Evolutionary conservation across 768 basidiomycete species (phyloP).

Genomic region (Amanita polypyramis): DNA sequence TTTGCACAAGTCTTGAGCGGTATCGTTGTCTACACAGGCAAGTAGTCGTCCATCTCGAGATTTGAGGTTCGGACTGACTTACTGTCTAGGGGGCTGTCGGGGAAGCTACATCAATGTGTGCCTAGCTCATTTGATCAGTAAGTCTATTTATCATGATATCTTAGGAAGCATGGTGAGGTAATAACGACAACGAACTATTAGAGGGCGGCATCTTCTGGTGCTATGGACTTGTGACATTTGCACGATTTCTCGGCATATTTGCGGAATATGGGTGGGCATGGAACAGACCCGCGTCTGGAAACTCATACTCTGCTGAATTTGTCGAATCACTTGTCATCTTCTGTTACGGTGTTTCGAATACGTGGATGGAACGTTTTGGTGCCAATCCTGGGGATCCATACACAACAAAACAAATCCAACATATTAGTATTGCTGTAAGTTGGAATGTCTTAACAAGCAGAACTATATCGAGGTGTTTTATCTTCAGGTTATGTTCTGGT

Average conservation of each 20-base stretch:
- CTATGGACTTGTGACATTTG: conserved; percentile 82
- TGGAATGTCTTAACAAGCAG: background rate
- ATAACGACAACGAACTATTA: conserved; percentile 21
- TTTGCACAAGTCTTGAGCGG: conserved; percentile 60
- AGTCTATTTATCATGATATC: conserved; percentile 17
- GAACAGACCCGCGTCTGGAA: conserved; percentile 57
- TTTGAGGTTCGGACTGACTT: background rate
- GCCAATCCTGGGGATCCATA: conserved; percentile 71
- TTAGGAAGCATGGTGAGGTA: conserved; percentile 5
- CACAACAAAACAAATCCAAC: conserved; percentile 87
- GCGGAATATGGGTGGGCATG: conserved; percentile 90
- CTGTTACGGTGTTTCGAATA: conserved; percentile 81
- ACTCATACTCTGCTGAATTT: conserved; percentile 58
- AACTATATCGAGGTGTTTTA: conserved; percentile 1
- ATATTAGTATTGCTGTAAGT: conserved; percentile 83
- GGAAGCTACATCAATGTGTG: conserved; percentile 71
- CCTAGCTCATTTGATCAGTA: conserved; percentile 87
- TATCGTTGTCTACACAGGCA: conserved; percentile 69
- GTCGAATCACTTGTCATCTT: conserved; percentile 78
- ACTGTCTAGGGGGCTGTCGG: conserved; percentile 59
- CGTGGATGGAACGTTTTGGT: conserved; percentile 96
- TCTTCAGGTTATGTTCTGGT: conserved; percentile 82
- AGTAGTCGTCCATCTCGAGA: conserved; percentile 6
- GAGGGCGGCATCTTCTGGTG: conserved; percentile 91
- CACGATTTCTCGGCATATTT: conserved; percentile 89